Evolutionary conservation across 345 rosid species (phyloP).

Genomic region (Schrenkiella parvula): DNA sequence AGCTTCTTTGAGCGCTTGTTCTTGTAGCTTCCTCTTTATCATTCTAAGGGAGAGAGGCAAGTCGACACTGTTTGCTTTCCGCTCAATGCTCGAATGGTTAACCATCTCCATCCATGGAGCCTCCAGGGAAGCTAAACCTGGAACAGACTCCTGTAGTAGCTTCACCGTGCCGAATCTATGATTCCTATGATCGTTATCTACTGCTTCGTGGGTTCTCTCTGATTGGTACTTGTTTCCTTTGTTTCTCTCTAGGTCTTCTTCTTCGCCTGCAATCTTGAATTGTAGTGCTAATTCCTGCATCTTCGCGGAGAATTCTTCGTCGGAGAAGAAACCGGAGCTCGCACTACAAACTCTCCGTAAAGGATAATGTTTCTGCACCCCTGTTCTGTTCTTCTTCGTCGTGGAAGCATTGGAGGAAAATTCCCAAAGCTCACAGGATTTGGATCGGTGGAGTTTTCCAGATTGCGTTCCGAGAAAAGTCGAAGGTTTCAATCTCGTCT

Average conservation of each 20-base stretch:
- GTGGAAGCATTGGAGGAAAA: not conserved
- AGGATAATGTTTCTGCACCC: not conserved
- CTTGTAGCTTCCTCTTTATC: constrained; percentile 58
- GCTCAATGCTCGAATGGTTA: constrained; percentile 35
- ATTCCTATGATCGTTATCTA: not conserved
- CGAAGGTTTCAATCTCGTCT: constrained; percentile 12
- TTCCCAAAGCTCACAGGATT: constrained; percentile 27
- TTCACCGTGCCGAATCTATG: constrained; percentile 5
- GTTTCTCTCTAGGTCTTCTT: not conserved
- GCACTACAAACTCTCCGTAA: constrained; percentile 33
- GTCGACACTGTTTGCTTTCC: constrained; percentile 50
- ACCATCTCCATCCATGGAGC: constrained; percentile 34
- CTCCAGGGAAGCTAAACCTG: constrained; percentile 26
- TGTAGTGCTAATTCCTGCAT: constrained; percentile 23
- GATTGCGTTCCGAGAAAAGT: constrained; percentile 26
- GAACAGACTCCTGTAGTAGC: constrained; percentile 21
- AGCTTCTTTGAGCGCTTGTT: constrained; percentile 41
- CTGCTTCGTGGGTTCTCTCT: constrained; percentile 1
- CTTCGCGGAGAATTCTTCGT: constrained; percentile 28
- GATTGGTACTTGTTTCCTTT: not conserved
- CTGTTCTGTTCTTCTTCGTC: not conserved
- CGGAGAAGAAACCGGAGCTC: constrained; percentile 30
- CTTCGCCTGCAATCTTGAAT: constrained; percentile 15
- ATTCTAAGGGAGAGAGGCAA: constrained; percentile 63
- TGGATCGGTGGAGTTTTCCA: constrained; percentile 26